These are phyloP conservation scores for Candida pseudofarinosa DNA, from an alignment of 805 yeast species.

Conservation along the genomic window DNA sequence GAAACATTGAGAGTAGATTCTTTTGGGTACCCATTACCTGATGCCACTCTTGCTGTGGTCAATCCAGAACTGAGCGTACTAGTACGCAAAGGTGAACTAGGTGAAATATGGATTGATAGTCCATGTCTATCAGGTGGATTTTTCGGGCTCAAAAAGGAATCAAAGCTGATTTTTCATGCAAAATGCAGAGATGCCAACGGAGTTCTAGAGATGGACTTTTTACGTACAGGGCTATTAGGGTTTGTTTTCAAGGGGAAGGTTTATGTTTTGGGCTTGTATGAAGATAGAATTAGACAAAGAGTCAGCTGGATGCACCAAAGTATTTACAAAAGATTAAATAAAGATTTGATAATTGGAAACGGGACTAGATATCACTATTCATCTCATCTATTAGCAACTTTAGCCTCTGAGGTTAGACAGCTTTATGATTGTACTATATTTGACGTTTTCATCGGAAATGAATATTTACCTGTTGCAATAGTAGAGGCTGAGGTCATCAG, in stretches of 20 bases:
- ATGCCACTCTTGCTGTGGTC: slow-evolving; percentile 88
- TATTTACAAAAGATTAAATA: slow-evolving; percentile 22
- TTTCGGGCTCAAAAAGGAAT: slow-evolving; percentile 65
- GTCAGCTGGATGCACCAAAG: slow-evolving; percentile 61
- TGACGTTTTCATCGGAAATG: slow-evolving; percentile 74
- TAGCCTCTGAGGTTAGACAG: slow-evolving; percentile 75
- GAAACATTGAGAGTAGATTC: slow-evolving; percentile 69
- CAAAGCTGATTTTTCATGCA: slow-evolving; percentile 76
- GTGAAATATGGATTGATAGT: slow-evolving; percentile 97
- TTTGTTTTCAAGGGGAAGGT: slow-evolving; percentile 84
- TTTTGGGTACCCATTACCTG: slow-evolving; percentile 92
- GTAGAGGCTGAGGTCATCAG: slow-evolving; percentile 62
- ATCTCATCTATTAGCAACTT: slow-evolving; percentile 78
- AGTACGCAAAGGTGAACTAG: slow-evolving; percentile 74
- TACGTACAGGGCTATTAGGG: slow-evolving; percentile 89
- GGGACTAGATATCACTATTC: slow-evolving; percentile 71
- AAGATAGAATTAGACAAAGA: slow-evolving; percentile 82
- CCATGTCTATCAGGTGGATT: slow-evolving; percentile 88
- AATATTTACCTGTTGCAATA: slow-evolving; percentile 78
- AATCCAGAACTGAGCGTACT: slow-evolving; percentile 85
- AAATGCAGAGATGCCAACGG: slow-evolving; percentile 73
- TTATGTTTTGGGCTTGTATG: slow-evolving; percentile 83
- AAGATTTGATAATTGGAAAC: slow-evolving; percentile 31
- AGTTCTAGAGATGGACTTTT: slow-evolving; percentile 66
- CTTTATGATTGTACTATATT: slow-evolving; percentile 90